phyloP scores from a whole-genome alignment of 2,329 filamentous ascomycete species.

The Fusarium sp. region DNA sequence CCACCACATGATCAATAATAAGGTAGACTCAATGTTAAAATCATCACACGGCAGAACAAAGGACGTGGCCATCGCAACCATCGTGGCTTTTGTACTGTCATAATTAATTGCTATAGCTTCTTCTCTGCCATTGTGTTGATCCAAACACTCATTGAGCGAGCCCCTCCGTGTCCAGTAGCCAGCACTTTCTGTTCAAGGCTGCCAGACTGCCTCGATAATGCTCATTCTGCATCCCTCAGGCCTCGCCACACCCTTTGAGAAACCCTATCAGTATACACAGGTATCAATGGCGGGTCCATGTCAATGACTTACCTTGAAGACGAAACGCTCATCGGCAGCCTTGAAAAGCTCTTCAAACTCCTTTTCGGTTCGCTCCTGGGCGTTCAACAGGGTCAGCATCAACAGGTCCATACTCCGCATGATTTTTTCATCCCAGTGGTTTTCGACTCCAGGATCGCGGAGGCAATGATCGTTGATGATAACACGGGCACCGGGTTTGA shows the following conservation, averaged over 20 bases:
- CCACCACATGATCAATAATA: too few relatives aligned
- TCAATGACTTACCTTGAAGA: conserved; percentile 54
- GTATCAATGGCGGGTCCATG: fast-evolving
- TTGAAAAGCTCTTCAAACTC: conserved; percentile 63
- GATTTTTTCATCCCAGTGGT: conserved; percentile 61
- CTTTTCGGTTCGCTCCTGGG: conserved; percentile 62
- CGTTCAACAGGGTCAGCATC: conserved; percentile 66
- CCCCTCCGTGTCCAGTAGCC: too few relatives aligned
- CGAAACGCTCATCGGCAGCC: conserved; percentile 58
- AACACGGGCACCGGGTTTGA: conserved; percentile 67
- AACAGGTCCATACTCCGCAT: conserved; percentile 65
- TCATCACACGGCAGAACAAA: too few relatives aligned
- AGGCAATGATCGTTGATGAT: conserved; percentile 62
- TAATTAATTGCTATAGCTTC: too few relatives aligned
- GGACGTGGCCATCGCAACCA: too few relatives aligned
- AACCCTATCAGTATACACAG: conserved; percentile 16
- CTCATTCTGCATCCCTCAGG: conserved; percentile 61
- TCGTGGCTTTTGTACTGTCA: too few relatives aligned
- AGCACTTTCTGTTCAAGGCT: conserved; percentile 43
- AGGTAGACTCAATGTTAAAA: too few relatives aligned
- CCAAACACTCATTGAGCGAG: too few relatives aligned
- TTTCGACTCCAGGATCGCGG: conserved; percentile 55
- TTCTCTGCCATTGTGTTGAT: too few relatives aligned
- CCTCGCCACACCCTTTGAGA: conserved; percentile 56
- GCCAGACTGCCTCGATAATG: conserved; percentile 64